Evolutionary conservation across 2,329 filamentous ascomycete genomes (phyloP).

Genomic region (Cryphonectria japonica): DNA sequence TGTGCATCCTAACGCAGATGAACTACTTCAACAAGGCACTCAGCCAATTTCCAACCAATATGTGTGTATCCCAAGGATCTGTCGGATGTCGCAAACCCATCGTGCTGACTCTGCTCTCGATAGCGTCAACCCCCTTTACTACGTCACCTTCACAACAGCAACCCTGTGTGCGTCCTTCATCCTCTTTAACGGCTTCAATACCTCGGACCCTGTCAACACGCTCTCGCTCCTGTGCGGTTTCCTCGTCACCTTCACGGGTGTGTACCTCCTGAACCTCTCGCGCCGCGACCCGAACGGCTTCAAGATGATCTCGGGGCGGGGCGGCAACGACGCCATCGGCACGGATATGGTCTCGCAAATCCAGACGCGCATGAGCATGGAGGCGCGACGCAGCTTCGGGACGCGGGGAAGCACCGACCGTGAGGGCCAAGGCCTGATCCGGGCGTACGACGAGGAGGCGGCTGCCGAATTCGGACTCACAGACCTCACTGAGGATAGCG

Average conservation of each 20-base stretch:
- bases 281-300: conserved; percentile 85
- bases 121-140: conserved; percentile 95
- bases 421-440: conserved; percentile 78
- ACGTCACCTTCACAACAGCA: conserved; percentile 95
- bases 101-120: conserved; percentile 35
- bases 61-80: conserved; percentile 63
- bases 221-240: conserved; percentile 92
- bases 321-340: conserved; percentile 76
- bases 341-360: conserved; percentile 90
- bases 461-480: conserved; percentile 73
- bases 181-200: conserved; percentile 95
- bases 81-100: conserved; percentile 10
- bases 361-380: conserved; percentile 92
- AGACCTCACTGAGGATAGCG: conserved; percentile 78
- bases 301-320: conserved; percentile 62
- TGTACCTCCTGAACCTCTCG: conserved; percentile 96
- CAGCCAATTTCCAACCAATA: conserved; percentile 94
- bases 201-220: conserved; percentile 86
- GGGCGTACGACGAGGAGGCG: conserved; percentile 86
- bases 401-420: conserved; percentile 66
- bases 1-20: conserved; percentile 98
- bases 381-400: conserved; percentile 75
- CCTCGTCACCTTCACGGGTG: conserved; percentile 90
- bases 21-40: conserved; percentile 99
- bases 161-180: conserved; percentile 95